A percentile compares a stretch with the other conserved stretches of the same genome.
These are phyloP conservation scores for Backusella macrospora DNA, from an alignment of 192 early-diverging fungal species.

Conservation along the genomic window DNA sequence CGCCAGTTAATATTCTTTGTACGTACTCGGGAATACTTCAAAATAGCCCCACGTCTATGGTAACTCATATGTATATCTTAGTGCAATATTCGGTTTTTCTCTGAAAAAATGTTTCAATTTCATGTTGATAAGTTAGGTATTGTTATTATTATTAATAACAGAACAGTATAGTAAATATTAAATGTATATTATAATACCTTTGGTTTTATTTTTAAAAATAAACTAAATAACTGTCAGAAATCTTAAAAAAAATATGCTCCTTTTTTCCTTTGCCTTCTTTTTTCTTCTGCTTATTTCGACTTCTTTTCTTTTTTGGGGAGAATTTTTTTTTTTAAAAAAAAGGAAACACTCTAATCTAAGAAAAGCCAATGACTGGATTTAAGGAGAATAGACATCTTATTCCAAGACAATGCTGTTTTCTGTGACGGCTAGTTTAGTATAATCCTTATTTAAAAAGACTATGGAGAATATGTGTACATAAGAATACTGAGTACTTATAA, in stretches of 20 bases:
- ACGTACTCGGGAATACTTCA: no score
- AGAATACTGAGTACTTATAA: not conserved
- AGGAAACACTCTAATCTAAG: not conserved
- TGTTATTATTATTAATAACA: no score
- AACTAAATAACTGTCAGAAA: no score
- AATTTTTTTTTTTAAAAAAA: not conserved
- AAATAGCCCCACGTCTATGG: no score
- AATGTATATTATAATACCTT: no score
- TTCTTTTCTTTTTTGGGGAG: slow-evolving; percentile 8
- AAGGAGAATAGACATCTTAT: not conserved
- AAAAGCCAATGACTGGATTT: not conserved
- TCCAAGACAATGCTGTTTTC: not conserved
- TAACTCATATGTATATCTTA: no score
- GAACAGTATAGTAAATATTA: no score
- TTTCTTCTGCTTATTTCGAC: not conserved
- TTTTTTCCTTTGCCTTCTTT: not conserved
- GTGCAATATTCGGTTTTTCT: no score
- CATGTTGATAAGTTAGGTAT: no score
- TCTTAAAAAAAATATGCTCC: not conserved
- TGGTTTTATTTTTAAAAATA: no score
- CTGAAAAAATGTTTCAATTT: no score
- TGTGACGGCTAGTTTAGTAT: not conserved
- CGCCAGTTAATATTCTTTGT: no score
- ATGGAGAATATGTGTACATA: not conserved
- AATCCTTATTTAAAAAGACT: not conserved